Evolutionary conservation across 441 rosid species (phyloP).

Genomic region (Populus hybrid): DNA sequence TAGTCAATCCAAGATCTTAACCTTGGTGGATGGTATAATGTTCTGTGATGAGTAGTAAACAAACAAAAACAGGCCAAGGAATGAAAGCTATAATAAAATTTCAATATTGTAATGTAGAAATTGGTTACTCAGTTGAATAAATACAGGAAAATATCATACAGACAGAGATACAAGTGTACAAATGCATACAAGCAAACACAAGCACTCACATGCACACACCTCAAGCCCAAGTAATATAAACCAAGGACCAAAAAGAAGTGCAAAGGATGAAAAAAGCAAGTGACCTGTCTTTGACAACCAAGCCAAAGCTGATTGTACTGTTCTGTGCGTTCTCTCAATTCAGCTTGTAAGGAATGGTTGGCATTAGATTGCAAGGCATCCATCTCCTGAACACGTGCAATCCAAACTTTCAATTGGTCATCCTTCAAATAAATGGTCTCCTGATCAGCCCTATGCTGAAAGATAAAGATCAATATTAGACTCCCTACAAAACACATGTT

Average conservation of each 20-base stretch:
- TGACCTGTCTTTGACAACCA: constrained; percentile 95
- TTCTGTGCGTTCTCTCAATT: constrained; percentile 80
- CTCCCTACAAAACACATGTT: not conserved
- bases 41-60: not conserved
- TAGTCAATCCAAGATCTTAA: constrained; percentile 15
- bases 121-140: not conserved
- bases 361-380: constrained; percentile 80
- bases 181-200: not conserved
- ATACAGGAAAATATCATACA: not conserved
- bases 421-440: constrained; percentile 80
- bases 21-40: not conserved
- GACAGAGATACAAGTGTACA: not conserved
- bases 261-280: constrained; percentile 17
- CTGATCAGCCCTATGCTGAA: constrained; percentile 92
- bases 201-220: not conserved
- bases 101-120: not conserved
- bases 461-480: constrained; percentile 29
- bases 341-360: constrained; percentile 73
- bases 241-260: not conserved
- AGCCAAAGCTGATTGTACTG: constrained; percentile 93
- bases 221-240: not conserved
- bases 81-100: not conserved
- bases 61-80: not conserved
- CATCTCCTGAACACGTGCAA: constrained; percentile 81
- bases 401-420: constrained; percentile 86